Percentiles rank a stretch among this genome's conserved stretches.
Conservation (phyloP, 495 filamentous ascomycete species). For the Beverwykella pulmonaria region DNA sequence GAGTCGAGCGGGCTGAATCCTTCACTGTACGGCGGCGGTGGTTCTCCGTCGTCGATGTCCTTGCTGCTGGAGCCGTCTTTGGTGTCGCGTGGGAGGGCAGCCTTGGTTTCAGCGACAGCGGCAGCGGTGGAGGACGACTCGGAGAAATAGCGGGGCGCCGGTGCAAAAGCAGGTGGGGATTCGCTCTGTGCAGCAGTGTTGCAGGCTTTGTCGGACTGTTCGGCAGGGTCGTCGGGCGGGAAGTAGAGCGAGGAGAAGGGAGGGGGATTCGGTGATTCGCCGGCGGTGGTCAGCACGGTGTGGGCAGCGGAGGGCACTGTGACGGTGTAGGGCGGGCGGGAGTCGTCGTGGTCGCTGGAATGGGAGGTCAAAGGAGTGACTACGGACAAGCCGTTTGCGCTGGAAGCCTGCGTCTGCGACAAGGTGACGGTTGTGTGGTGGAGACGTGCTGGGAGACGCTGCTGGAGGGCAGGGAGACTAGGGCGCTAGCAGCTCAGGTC, state of each 20-base stretch:
- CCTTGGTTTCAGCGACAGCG: slow-evolving; percentile 76
- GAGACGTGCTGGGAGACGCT: slow-evolving; percentile 29
- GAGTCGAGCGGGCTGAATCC: slow-evolving; percentile 87
- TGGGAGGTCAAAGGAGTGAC: slow-evolving; percentile 45
- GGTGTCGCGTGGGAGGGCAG: slow-evolving; percentile 73
- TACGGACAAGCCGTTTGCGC: slow-evolving; percentile 68
- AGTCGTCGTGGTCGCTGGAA: slow-evolving; percentile 42
- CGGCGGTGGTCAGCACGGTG: slow-evolving; percentile 51
- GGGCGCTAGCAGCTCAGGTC: slow-evolving; percentile 31
- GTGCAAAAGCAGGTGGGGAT: slow-evolving; percentile 59
- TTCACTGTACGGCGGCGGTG: slow-evolving; percentile 95
- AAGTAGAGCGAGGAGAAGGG: slow-evolving; percentile 69
- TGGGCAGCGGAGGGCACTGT: slow-evolving; percentile 14
- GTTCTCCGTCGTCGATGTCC: slow-evolving; percentile 81
- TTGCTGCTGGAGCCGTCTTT: slow-evolving; percentile 72
- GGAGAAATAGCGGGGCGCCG: slow-evolving; percentile 42
- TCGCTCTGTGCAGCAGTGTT: slow-evolving; percentile 51
- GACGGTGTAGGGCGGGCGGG: slow-evolving; percentile 62
- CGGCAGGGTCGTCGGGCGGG: slow-evolving; percentile 44
- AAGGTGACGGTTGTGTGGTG: slow-evolving; percentile 57
- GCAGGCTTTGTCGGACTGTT: slow-evolving; percentile 55
- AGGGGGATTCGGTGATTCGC: slow-evolving; percentile 58
- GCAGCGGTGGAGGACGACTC: slow-evolving; percentile 45
- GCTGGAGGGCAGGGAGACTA: slow-evolving; percentile 32
- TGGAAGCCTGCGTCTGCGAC: slow-evolving; percentile 66